Evolutionary conservation across 805 yeast genomes (phyloP), one percentile per base, ranked within the genome.

Genomic region (Monosporozyma siamensis): DNA sequence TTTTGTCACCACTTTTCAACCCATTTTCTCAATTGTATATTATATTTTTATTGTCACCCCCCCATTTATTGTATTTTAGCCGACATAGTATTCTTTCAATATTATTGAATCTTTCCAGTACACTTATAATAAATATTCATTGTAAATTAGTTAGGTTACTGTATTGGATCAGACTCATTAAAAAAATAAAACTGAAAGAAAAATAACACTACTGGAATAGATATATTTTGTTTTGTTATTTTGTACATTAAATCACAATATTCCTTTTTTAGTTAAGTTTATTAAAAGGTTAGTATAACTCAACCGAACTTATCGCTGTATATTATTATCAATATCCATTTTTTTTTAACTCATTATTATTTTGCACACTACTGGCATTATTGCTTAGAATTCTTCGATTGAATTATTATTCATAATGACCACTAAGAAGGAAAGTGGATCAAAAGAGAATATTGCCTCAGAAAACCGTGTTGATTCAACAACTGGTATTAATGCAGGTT

Each of bases 401-500:
- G 10, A 32, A 32, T n/a, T 18, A 10, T n/a, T n/a, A 27, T 15
- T 25, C 8, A 26, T 25, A 6, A 38, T 29, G 41, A 21, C 18
- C 18, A 11, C 38, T 20, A 34, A 40, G 29, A 23, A 39, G 22
- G 18, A 30, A 14, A 14, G 12, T 24, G 21, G 26, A 17, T 21
- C 24, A 6, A 32, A 32, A 8, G 34, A 26, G 10, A 15, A 7
- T 9, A 14, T 22, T 21, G 17, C 38, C 11, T 22, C n/a, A 4
- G 18, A 9, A 7, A 32, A 14, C 5, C 22, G 14, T 32, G 14
- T 20, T 18, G 35, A 32, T 18, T 15, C 35, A 5, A 46, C 60
- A 3, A 59, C 55, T 44, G 51, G 54, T 5, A 50, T 61, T 23
- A 53, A 52, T 38, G 53, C 61, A 21, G 66, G 64, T 14, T 40